A percentile compares a stretch with the other conserved stretches of the same genome.
Conservation (phyloP, 2,329 filamentous ascomycete genomes). For the Apiospora hydei region DNA sequence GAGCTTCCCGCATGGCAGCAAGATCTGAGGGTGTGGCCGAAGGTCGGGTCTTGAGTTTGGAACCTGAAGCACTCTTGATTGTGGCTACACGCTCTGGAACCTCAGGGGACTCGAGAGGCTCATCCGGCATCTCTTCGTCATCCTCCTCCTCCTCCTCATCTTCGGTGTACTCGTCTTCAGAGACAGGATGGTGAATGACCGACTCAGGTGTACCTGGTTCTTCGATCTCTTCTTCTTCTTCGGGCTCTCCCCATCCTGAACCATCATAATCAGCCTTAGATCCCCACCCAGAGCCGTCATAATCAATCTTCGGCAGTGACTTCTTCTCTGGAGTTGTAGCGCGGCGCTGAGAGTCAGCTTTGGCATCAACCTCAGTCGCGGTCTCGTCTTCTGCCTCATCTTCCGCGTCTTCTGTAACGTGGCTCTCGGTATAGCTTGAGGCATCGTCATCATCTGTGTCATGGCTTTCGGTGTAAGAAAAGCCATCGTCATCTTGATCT, state of each 20-base stretch:
- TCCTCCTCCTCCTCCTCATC: slow-evolving; percentile 44
- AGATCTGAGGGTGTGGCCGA: slow-evolving; percentile 89
- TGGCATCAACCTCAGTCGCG: not conserved
- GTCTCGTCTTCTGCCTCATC: not conserved
- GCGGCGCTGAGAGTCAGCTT: slow-evolving; percentile 39
- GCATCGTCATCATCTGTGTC: slow-evolving; percentile 1
- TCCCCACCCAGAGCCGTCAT: slow-evolving; percentile 52
- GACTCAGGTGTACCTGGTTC: slow-evolving; percentile 84
- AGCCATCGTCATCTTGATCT: slow-evolving; percentile 43
- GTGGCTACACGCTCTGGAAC: slow-evolving; percentile 87
- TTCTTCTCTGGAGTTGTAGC: slow-evolving; percentile 57
- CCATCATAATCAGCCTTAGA: slow-evolving; percentile 25
- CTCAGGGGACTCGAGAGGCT: slow-evolving; percentile 59
- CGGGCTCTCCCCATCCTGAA: slow-evolving; percentile 59
- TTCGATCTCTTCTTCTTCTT: slow-evolving; percentile 59
- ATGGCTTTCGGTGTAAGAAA: slow-evolving; percentile 9
- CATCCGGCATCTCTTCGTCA: slow-evolving; percentile 33
- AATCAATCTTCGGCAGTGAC: slow-evolving; percentile 57
- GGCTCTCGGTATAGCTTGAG: slow-evolving; percentile 3
- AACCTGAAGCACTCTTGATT: slow-evolving; percentile 81
- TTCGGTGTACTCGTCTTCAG: slow-evolving; percentile 48
- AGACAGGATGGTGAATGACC: slow-evolving; percentile 80
- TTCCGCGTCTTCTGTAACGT: not conserved
- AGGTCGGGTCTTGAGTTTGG: slow-evolving; percentile 85
- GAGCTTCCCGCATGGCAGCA: slow-evolving; percentile 82